Evolutionary conservation across 805 yeast species (phyloP).

Genomic region (Pichia occidentalis): DNA sequence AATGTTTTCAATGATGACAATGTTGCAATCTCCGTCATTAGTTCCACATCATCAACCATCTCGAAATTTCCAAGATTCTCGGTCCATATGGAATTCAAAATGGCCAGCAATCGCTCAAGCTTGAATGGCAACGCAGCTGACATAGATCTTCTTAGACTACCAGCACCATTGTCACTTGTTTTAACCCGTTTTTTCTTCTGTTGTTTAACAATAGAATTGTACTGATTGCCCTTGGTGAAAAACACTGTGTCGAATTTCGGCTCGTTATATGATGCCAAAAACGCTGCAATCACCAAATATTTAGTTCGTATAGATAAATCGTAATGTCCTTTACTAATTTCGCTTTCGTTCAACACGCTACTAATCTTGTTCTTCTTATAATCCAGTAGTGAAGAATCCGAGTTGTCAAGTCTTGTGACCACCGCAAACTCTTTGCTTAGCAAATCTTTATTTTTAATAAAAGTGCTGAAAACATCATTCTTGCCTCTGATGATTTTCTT

Average conservation of each 20-base stretch:
- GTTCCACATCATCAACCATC: conserved; percentile 29
- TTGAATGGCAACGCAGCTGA: conserved; percentile 70
- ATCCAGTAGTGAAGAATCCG: conserved; percentile 11
- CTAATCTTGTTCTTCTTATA: conserved; percentile 5
- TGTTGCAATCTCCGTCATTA: conserved; percentile 34
- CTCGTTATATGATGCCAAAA: conserved; percentile 72
- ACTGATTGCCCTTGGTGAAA: conserved; percentile 58
- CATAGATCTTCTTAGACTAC: conserved; percentile 53
- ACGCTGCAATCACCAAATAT: conserved; percentile 73
- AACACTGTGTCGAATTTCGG: conserved; percentile 60
- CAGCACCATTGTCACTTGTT: conserved; percentile 28
- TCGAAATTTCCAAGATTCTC: conserved; percentile 30
- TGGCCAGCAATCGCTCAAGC: conserved; percentile 73
- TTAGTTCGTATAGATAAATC: conserved; percentile 59
- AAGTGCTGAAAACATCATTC: conserved; percentile 27
- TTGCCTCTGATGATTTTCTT: conserved; percentile 18
- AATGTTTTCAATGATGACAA: conserved; percentile 29
- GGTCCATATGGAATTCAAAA: conserved; percentile 62
- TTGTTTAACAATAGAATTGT: conserved; percentile 34
- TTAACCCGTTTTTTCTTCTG: conserved; percentile 21
- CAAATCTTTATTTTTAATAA: conserved; percentile 20
- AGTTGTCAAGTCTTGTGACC: conserved; percentile 18
- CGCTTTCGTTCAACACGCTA: conserved; percentile 4
- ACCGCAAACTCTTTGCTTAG: conserved; percentile 23
- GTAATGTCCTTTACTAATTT: conserved; percentile 18